phyloP scores from a whole-genome alignment of 2,329 filamentous ascomycete species.

The Beauveria australis region DNA sequence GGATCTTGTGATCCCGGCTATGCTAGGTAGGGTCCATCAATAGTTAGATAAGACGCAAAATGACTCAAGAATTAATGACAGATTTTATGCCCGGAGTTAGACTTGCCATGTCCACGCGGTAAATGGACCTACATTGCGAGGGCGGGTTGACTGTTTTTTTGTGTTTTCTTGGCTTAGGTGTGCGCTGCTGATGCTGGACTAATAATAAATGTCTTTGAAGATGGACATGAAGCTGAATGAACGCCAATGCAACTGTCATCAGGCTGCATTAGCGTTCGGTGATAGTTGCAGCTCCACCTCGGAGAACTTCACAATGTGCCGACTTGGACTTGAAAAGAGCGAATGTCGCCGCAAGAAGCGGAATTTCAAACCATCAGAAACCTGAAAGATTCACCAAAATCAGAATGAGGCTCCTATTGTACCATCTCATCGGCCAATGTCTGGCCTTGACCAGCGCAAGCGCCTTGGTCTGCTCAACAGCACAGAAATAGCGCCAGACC shows the following conservation, averaged over 20 bases:
- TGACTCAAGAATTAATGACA: too few relatives aligned
- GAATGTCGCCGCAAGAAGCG: neutral
- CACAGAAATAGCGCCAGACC: slow-evolving; percentile 6
- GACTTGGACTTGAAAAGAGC: neutral
- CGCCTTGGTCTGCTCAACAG: slow-evolving; percentile 20
- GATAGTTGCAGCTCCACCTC: neutral
- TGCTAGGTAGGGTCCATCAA: too few relatives aligned
- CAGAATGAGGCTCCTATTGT: neutral
- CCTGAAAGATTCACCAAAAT: neutral
- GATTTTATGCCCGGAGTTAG: too few relatives aligned
- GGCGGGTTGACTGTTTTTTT: too few relatives aligned
- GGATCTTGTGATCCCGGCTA: too few relatives aligned
- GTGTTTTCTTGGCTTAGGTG: too few relatives aligned
- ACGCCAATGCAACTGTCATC: neutral
- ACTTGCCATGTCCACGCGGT: too few relatives aligned
- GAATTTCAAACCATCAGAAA: neutral
- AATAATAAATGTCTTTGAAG: neutral
- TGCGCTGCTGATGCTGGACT: too few relatives aligned
- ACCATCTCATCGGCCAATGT: neutral
- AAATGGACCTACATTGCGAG: too few relatives aligned
- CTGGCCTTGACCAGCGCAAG: neutral
- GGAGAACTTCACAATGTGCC: neutral
- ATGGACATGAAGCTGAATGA: neutral
- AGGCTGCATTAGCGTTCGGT: neutral
- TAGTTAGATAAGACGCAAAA: too few relatives aligned